Base-by-base conservation (phyloP, 2,329 filamentous ascomycete species). In the Cercospora beticola region DNA sequence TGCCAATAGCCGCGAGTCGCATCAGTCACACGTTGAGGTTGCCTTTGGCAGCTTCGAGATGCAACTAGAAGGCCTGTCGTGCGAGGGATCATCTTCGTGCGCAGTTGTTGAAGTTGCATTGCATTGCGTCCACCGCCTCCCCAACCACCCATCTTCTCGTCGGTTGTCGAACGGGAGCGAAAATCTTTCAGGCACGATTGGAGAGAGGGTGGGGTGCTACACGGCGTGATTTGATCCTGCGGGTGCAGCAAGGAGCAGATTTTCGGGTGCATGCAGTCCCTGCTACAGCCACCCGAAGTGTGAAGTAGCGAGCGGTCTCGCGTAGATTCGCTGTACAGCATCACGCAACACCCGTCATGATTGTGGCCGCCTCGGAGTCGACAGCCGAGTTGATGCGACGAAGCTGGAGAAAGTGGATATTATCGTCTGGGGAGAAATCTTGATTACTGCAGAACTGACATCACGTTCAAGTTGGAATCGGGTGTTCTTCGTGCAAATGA, bases 221-320 rank as follows among this genome's bases (percentile, higher is more conserved):
- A 66, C 66, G 65, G 58, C 36, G 33, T 61, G 65, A 70, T 70
- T 70, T 70, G 67, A 64, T 61, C 60, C 67, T 49, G 43, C 64
- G 58, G 62, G 28, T 61, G 59, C 64, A 62, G 69, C 67, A 71
- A 69, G 69, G 67, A 67, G 62, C 63, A 43, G 40, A 26, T 63
- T 63, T 16, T 56, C 68, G 68, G 66, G 66, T 68, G 62, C 49
- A 31, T 60, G 63, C 68, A 68, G 68, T 31, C 12, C 62, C 33
- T 58, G 33, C 54, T 14, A 58, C 62, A 46, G 62, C 62, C 62
- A 64, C 62, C 18, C 23, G 14, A n/a, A 28, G 61, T 31, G 62
- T 57, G 31, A 62, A 62, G 62, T 52, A 12, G 62, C 62, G 56
- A 28, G 43, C 10, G 57, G 68, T 70, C 66, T 68, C 68, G 67